Conservation (phyloP, 2,329 filamentous ascomycete species). For the Curvularia verruculosa region DNA sequence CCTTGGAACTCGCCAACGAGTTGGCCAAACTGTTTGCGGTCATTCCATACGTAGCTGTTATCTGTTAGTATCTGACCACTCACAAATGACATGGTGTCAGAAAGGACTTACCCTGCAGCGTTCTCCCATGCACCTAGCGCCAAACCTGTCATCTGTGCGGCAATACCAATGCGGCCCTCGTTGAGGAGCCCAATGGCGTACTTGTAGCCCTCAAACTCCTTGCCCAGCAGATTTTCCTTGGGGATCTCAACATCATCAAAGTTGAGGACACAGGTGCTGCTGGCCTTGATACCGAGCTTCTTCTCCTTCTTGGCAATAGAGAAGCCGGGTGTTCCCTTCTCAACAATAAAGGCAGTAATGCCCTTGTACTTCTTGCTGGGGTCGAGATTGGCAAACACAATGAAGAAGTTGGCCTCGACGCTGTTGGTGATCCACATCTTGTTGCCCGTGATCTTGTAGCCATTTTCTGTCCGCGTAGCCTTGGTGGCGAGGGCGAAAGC, state of each 20-base stretch:
- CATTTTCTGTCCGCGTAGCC: constrained; percentile 79
- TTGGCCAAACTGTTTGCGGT: constrained; percentile 94
- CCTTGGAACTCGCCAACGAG: constrained; percentile 96
- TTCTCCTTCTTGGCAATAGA: constrained; percentile 99
- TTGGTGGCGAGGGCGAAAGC: constrained; percentile 94
- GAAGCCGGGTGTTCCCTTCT: constrained; percentile 89
- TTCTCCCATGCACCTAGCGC: constrained; percentile 95
- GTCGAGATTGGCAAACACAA: constrained; percentile 96
- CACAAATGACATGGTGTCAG: background rate
- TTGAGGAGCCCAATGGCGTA: constrained; percentile 94
- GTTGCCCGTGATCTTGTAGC: constrained; percentile 85
- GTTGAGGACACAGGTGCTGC: constrained; percentile 95
- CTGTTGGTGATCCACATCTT: constrained; percentile 99
- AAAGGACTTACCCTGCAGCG: constrained; percentile 70
- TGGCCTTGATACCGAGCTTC: constrained; percentile 96
- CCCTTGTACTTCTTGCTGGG: constrained; percentile 93
- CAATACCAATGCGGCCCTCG: constrained; percentile 96
- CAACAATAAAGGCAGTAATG: constrained; percentile 93
- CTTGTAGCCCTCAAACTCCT: constrained; percentile 94
- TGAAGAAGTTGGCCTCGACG: constrained; percentile 91
- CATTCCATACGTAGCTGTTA: constrained; percentile 91
- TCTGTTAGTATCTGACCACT: constrained; percentile 15
- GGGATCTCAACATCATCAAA: constrained; percentile 96
- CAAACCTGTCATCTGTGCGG: constrained; percentile 97
- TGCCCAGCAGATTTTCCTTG: constrained; percentile 83